Conservation (phyloP, 2,329 filamentous ascomycete species). For the Aureobasidium musti region DNA sequence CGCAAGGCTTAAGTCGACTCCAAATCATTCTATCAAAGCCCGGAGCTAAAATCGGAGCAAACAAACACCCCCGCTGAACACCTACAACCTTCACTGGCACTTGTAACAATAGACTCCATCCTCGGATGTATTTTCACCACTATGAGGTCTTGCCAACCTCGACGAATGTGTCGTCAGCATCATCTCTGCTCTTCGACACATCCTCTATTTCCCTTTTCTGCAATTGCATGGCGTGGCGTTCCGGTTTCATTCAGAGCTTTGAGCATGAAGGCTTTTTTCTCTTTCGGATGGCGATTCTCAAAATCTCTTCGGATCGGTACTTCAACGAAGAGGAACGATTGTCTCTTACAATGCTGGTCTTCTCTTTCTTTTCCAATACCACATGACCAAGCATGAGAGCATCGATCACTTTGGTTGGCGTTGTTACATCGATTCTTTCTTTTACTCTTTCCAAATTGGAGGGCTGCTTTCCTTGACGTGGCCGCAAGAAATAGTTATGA, state of each 20-base stretch:
- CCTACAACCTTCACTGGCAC: slow-evolving; percentile 23
- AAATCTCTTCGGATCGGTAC: slow-evolving; percentile 14
- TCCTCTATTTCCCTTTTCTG: slow-evolving; percentile 18
- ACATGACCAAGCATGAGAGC: slow-evolving; percentile 7
- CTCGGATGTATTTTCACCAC: slow-evolving; percentile 26
- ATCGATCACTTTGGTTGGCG: background rate
- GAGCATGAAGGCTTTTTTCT: slow-evolving; percentile 28
- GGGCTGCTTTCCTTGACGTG: background rate
- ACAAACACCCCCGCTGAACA: slow-evolving; percentile 1
- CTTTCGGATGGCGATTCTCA: slow-evolving; percentile 20
- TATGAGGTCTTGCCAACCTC: slow-evolving; percentile 30
- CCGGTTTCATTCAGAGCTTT: slow-evolving; percentile 28
- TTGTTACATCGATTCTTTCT: background rate
- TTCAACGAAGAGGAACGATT: background rate
- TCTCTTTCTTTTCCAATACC: slow-evolving; percentile 4
- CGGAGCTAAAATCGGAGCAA: background rate
- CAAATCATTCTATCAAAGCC: background rate
- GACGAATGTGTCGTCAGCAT: slow-evolving; percentile 10
- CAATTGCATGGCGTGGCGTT: slow-evolving; percentile 33
- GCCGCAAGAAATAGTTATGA: slow-evolving; percentile 18
- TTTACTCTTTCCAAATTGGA: background rate
- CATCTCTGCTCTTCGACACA: background rate
- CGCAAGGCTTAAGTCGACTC: slow-evolving; percentile 37
- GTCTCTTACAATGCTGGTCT: slow-evolving; percentile 11
- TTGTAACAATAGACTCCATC: slow-evolving; percentile 31